Evolutionary conservation across 108 stramenopile genomes (phyloP).

Genomic region (Pseudonitzschia delicatissima): DNA sequence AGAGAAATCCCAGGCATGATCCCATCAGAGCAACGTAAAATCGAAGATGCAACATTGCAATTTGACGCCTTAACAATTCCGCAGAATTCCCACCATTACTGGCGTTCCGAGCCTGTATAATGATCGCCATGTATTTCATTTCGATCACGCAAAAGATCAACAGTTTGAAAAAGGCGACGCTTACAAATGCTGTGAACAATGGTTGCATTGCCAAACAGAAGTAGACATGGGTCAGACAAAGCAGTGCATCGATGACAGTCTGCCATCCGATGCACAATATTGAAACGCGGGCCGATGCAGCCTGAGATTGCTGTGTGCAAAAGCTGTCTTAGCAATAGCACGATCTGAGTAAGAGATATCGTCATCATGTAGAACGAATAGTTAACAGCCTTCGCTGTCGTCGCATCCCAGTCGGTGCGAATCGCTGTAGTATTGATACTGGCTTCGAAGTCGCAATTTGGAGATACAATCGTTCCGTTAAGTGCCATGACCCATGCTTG

Average conservation of each 20-base stretch:
- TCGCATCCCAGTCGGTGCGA: constrained; percentile 82
- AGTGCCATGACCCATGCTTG: constrained; percentile 67
- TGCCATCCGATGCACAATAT: constrained; percentile 87
- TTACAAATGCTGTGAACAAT: constrained; percentile 86
- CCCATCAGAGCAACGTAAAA: constrained; percentile 86
- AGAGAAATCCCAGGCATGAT: constrained; percentile 68
- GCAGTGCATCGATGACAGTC: constrained; percentile 87
- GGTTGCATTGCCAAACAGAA: constrained; percentile 82
- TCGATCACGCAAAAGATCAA: constrained; percentile 94
- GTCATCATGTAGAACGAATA: constrained; percentile 91
- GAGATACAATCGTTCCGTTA: constrained; percentile 63
- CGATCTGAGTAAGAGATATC: constrained; percentile 84
- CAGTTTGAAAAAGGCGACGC: constrained; percentile 93
- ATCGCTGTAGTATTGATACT: constrained; percentile 79
- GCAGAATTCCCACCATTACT: constrained; percentile 58
- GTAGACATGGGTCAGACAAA: constrained; percentile 86
- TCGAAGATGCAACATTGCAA: constrained; percentile 80
- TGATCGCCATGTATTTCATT: constrained; percentile 91
- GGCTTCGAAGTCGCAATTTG: constrained; percentile 66
- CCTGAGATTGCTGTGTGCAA: constrained; percentile 81
- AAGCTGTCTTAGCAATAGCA: constrained; percentile 81
- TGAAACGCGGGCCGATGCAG: constrained; percentile 80
- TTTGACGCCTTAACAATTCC: constrained; percentile 65
- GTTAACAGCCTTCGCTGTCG: constrained; percentile 85
- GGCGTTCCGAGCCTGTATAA: constrained; percentile 78